Evolutionary conservation across 257 asterid species (phyloP).

Genomic region (Scutellaria galericulata): DNA sequence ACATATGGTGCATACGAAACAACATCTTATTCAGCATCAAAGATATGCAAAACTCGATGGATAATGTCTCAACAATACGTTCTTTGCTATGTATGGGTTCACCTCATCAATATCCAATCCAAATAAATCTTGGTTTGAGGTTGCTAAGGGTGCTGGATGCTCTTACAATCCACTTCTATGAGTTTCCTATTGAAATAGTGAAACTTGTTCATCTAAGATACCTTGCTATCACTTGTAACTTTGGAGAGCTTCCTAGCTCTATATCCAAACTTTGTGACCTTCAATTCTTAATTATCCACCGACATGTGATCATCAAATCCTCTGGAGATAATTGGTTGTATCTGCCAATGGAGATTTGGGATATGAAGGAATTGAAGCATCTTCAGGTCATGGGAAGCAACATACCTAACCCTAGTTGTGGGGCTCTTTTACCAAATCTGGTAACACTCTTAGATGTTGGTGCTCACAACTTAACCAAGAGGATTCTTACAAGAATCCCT

Average conservation of each 20-base stretch:
- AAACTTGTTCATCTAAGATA: constrained; percentile 2
- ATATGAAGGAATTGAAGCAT: constrained; percentile 9
- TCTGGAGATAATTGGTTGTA: neutral
- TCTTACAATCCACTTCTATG: neutral
- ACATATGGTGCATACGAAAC: neutral
- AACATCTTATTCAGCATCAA: constrained; percentile 1
- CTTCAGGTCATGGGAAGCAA: neutral
- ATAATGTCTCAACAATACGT: neutral
- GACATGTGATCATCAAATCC: neutral
- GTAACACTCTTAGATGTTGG: neutral
- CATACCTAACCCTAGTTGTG: constrained; percentile 12
- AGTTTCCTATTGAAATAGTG: neutral
- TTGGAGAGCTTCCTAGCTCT: neutral
- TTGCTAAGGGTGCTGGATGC: constrained; percentile 15
- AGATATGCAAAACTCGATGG: constrained; percentile 3
- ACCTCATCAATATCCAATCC: neutral
- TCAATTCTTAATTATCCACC: neutral
- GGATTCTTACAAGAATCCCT: neutral
- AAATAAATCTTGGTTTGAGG: neutral
- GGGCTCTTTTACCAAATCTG: constrained; percentile 1
- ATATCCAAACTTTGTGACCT: constrained; percentile 2
- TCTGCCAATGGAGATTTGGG: constrained; percentile 3
- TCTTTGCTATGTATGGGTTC: neutral
- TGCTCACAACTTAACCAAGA: neutral
- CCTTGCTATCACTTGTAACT: constrained; percentile 1